Evolutionary conservation across 768 basidiomycete genomes (phyloP).

Genomic region (Pisolithus orientalis): DNA sequence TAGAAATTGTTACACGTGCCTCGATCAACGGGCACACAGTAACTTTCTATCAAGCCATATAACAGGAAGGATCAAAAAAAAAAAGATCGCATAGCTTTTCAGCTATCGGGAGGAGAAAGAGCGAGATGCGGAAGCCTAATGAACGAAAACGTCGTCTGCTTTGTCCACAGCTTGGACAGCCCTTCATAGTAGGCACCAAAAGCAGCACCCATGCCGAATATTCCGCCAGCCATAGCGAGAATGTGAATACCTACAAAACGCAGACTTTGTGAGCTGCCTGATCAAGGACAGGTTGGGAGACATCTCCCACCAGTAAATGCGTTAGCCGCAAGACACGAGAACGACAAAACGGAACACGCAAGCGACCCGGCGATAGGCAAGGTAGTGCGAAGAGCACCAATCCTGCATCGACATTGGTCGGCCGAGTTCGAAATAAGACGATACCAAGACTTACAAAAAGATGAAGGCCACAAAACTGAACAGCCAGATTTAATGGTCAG

Average conservation of each 20-base stretch:
- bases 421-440: no score
- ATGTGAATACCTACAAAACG: no score
- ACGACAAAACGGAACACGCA: constrained; percentile 17
- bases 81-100: neutral
- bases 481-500: neutral
- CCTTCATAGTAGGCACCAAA: constrained; percentile 24
- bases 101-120: constrained; percentile 11
- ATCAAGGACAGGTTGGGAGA: no score
- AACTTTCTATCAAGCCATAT: neutral
- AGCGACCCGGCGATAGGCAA: constrained; percentile 17
- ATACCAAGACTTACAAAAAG: no score
- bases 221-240: no score
- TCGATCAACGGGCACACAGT: no score
- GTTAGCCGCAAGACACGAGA: constrained; percentile 4
- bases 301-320: no score
- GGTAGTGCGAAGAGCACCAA: constrained; percentile 23
- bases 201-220: constrained; percentile 5
- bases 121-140: constrained; percentile 21
- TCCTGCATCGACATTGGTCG: constrained; percentile 1
- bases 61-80: neutral
- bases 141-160: constrained; percentile 21
- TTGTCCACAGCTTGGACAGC: constrained; percentile 18
- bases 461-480: neutral
- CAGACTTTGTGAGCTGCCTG: no score
- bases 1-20: no score